phyloP scores from a whole-genome alignment of 768 basidiomycete species.

The Psilocybe sp. region DNA sequence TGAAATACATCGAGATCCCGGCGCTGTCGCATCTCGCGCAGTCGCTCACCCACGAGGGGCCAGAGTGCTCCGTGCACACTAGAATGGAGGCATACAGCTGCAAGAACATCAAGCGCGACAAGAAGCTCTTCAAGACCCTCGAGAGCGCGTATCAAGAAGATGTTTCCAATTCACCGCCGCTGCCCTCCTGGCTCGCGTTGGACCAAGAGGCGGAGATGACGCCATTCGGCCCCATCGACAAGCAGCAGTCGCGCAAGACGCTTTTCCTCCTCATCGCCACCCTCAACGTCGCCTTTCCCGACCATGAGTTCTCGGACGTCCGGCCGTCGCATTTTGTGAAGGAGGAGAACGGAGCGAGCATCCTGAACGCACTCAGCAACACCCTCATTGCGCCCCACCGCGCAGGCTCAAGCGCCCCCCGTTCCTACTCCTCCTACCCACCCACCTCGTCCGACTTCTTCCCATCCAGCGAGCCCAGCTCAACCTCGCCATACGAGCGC shows the following conservation, averaged over 20 bases:
- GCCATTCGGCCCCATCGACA: constrained; percentile 89
- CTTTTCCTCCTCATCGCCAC: constrained; percentile 95
- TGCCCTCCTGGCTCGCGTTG: constrained; percentile 75
- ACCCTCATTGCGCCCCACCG: constrained; percentile 75
- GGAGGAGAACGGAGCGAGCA: constrained; percentile 74
- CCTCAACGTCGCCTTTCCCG: constrained; percentile 95
- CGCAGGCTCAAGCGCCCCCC: constrained; percentile 63
- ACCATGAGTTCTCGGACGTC: constrained; percentile 95
- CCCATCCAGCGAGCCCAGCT: constrained; percentile 70
- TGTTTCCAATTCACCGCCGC: constrained; percentile 78
- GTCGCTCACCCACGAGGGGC: constrained; percentile 80
- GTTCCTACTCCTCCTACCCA: constrained; percentile 86
- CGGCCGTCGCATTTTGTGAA: constrained; percentile 87
- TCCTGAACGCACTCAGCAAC: constrained; percentile 82
- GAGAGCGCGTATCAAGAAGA: constrained; percentile 85
- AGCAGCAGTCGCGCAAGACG: constrained; percentile 82
- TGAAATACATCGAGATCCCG: constrained; percentile 92
- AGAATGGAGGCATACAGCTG: constrained; percentile 96
- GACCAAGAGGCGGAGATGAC: constrained; percentile 74
- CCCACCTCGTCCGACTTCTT: constrained; percentile 71
- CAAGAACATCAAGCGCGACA: constrained; percentile 96
- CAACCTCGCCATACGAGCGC: constrained; percentile 64
- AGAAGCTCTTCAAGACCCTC: constrained; percentile 91
- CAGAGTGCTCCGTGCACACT: constrained; percentile 86
- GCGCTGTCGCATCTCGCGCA: constrained; percentile 73